phyloP scores from a whole-genome alignment of 129 eudicot species.

The Calendula officinalis region DNA sequence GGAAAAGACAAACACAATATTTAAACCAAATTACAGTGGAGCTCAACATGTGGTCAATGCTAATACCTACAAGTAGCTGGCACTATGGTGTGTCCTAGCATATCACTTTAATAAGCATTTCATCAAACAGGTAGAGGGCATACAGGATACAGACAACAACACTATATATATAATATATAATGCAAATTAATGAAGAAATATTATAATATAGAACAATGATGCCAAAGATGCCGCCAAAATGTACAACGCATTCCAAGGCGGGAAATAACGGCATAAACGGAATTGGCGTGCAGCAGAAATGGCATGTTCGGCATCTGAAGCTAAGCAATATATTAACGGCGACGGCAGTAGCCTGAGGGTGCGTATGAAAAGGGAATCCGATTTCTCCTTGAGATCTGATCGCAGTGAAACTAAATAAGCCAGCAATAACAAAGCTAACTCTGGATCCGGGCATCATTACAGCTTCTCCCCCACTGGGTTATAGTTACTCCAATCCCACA shows the following conservation, averaged over 20 bases:
- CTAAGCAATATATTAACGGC: neutral
- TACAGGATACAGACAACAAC: too few species aligned
- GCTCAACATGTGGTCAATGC: too few species aligned
- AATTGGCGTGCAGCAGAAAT: neutral
- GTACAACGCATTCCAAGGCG: constrained; percentile 6
- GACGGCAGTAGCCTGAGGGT: neutral
- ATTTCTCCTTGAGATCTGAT: neutral
- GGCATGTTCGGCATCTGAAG: neutral
- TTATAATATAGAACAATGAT: neutral
- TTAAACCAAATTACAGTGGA: too few species aligned
- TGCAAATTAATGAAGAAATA: neutral
- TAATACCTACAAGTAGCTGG: too few species aligned
- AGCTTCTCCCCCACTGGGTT: neutral
- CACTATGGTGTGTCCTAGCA: too few species aligned
- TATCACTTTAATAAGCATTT: too few species aligned
- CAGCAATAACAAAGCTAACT: neutral
- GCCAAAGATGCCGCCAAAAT: constrained; percentile 10
- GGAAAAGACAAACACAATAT: too few species aligned
- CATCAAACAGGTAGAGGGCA: too few species aligned
- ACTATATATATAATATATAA: too few species aligned
- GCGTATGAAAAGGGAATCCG: neutral
- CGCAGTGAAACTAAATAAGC: neutral
- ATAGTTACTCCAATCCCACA: neutral
- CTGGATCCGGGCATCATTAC: neutral
- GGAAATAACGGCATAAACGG: neutral